These are phyloP conservation scores for Isatis lusitanica DNA, from an alignment of 441 rosid species.

Conservation along the genomic window DNA sequence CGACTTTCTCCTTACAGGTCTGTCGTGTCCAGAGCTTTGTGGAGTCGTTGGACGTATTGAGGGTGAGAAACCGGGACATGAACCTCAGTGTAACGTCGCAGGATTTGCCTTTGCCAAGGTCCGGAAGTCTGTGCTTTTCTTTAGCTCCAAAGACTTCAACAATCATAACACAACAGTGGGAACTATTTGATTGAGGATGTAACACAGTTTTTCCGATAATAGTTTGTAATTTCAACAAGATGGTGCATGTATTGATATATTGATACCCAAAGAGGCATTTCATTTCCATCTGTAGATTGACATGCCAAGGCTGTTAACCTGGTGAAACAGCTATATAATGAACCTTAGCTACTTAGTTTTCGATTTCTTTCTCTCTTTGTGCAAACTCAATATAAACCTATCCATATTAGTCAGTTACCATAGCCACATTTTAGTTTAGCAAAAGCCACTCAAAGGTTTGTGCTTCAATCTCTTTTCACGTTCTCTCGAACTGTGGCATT, in stretches of 20 bases:
- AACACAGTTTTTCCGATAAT: neutral
- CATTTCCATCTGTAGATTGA: conserved; percentile 11
- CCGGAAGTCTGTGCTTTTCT: conserved; percentile 47
- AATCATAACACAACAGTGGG: conserved; percentile 53
- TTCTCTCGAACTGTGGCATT: conserved; percentile 56
- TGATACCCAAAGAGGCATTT: conserved; percentile 7
- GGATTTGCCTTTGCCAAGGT: conserved; percentile 45
- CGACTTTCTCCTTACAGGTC: conserved; percentile 37
- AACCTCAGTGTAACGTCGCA: conserved; percentile 23
- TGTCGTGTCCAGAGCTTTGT: conserved; percentile 49
- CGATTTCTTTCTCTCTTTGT: neutral
- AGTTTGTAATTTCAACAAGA: neutral
- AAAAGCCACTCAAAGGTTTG: conserved; percentile 20
- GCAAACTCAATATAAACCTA: conserved; percentile 20
- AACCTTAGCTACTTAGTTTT: conserved; percentile 14
- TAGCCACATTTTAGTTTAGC: neutral
- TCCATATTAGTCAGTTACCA: conserved; percentile 2
- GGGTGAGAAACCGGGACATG: conserved; percentile 42
- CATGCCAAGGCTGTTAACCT: conserved; percentile 16
- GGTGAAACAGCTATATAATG: conserved; percentile 4
- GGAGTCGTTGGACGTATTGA: conserved; percentile 49
- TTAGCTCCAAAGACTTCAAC: conserved; percentile 39
- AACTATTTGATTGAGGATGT: conserved; percentile 44
- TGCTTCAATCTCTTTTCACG: conserved; percentile 35
- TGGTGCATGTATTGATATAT: neutral